phyloP scores from a whole-genome alignment of 805 yeast species.

The Jamesozyma spencerorum region DNA sequence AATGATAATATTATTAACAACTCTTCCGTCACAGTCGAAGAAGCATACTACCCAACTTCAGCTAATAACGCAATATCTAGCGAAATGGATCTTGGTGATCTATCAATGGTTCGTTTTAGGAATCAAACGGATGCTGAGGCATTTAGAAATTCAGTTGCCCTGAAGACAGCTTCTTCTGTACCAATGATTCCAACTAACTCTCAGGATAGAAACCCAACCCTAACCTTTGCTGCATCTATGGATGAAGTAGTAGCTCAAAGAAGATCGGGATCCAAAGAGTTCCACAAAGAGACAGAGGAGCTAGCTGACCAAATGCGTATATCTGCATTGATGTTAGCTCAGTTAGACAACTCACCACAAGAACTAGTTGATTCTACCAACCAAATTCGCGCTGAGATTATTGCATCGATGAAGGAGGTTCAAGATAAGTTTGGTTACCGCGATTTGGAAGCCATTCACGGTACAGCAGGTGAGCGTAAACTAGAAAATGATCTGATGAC shows the following conservation, averaged over 20 bases:
- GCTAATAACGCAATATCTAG: slow-evolving; percentile 19
- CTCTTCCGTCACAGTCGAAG: background rate
- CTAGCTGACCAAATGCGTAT: slow-evolving; percentile 90
- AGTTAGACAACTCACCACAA: slow-evolving; percentile 59
- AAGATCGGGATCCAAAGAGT: slow-evolving; percentile 10
- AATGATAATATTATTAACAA: background rate
- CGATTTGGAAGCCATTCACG: slow-evolving; percentile 43
- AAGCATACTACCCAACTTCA: background rate
- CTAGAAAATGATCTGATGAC: slow-evolving; percentile 85
- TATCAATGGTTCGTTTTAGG: slow-evolving; percentile 49
- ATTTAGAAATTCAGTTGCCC: slow-evolving; percentile 34
- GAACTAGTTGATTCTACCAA: slow-evolving; percentile 39
- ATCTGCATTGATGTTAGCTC: slow-evolving; percentile 90
- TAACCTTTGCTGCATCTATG: slow-evolving; percentile 31
- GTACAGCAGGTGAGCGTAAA: slow-evolving; percentile 84
- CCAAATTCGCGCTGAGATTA: slow-evolving; percentile 63
- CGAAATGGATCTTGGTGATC: slow-evolving; percentile 71
- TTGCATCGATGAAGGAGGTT: slow-evolving; percentile 65
- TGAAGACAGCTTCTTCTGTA: slow-evolving; percentile 33
- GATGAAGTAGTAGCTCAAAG: slow-evolving; percentile 18
- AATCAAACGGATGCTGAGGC: slow-evolving; percentile 39
- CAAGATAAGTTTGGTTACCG: slow-evolving; percentile 54
- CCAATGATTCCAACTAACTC: slow-evolving; percentile 32
- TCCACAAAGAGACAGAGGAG: slow-evolving; percentile 35
- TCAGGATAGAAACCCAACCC: slow-evolving; percentile 31